Base-by-base conservation (phyloP, 495 filamentous ascomycete genomes). In the Penicillium desertorum region DNA sequence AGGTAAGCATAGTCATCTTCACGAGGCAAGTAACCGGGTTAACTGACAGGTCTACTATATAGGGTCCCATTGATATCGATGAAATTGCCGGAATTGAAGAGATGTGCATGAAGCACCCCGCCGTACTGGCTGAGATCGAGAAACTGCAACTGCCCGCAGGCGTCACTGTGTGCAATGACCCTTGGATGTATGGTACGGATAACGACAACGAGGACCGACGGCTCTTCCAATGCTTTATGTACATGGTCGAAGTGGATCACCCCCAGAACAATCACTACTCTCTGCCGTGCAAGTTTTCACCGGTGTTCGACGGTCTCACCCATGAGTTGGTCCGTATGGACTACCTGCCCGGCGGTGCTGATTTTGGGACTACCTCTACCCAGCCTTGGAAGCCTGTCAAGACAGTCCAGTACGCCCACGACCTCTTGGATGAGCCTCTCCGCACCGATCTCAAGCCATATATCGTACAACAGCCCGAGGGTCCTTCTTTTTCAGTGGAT, bases 381-480 rank as follows among this genome's bases (percentile, higher is more conserved):
- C 68, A 71, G 23, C 69, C 73, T 1, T 71, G 73, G 67, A 69
- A 73, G 59, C 84, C 66, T 71, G 88, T 61, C 78, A 89, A 69
- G 49, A 63, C 72, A 74, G 90, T 77, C 32, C 74, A 77, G 53
- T 77, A 77, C 59, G 71, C 74, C 16, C 74, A 74, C 48, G 74
- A 72, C 16, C 62, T 77, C 14, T 57, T 72, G 44, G 66, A 74
- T 37, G 68, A 70, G 46, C 73, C 71, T 5, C 49, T 76, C 9
- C 69, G 78, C 30, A 79, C 77, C 49, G 82, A 91, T 62, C 71
- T 92, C 48, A 92, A 92, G 70, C 89, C 90, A 2, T 76, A 92
- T 51, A 85, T 87, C 45, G 83, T 92, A 0, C 73, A 86, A 42
- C 90, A 94, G 61, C 90, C 90, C 1, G 83, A 92, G 58, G 90